These are phyloP conservation scores for Penicillium sp. DNA, from an alignment of 2,329 filamentous ascomycete genomes.

Conservation along the genomic window DNA sequence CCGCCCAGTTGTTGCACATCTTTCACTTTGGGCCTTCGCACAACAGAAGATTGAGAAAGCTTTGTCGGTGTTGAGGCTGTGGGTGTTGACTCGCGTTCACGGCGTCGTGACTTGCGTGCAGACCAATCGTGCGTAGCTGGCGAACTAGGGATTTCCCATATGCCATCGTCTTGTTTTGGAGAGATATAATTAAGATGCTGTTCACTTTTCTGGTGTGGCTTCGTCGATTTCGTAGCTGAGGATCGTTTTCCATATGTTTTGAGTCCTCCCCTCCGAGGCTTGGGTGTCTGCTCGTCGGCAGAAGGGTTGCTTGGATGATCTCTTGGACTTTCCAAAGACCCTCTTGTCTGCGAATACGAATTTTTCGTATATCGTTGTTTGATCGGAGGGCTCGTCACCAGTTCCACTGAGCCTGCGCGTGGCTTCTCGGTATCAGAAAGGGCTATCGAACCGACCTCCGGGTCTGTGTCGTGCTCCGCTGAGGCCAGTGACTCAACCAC, in stretches of 20 bases:
- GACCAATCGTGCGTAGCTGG: slow-evolving; percentile 3
- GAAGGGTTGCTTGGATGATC: neutral
- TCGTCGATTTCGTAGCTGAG: slow-evolving; percentile 9
- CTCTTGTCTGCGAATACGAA: neutral
- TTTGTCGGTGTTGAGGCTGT: neutral
- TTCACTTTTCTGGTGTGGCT: neutral
- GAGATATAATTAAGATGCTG: neutral
- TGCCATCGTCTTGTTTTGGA: slow-evolving; percentile 14
- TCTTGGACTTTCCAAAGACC: neutral
- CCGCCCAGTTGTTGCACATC: neutral
- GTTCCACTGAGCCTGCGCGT: neutral
- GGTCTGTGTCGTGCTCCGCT: neutral
- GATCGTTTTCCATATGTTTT: slow-evolving; percentile 13
- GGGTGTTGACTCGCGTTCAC: slow-evolving; percentile 3
- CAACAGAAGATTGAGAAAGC: neutral
- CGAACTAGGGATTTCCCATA: slow-evolving; percentile 30
- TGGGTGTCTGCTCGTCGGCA: slow-evolving; percentile 6
- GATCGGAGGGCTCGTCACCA: neutral
- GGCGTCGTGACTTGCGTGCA: slow-evolving; percentile 3
- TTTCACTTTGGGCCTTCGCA: neutral
- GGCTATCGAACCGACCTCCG: neutral
- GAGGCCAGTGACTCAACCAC: neutral
- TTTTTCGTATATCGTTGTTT: neutral
- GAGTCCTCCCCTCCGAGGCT: slow-evolving; percentile 6
- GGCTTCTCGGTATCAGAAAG: neutral